Conservation (phyloP, 2,329 filamentous ascomycete genomes). For the Apiospora koreana region DNA sequence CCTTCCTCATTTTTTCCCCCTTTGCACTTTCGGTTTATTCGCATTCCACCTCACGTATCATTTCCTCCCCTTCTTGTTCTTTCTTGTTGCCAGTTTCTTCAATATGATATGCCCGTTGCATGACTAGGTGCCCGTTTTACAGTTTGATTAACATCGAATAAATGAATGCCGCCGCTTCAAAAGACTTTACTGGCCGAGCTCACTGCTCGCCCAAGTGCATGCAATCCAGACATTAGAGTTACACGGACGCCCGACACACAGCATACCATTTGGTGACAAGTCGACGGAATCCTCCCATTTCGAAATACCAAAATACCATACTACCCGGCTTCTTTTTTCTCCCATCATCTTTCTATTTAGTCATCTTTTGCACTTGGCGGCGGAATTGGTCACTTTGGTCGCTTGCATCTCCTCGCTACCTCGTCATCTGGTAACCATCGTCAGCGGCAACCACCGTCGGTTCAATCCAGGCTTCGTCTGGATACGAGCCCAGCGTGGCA, state of each 20-base stretch:
- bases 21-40: not conserved
- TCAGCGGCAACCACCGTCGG: not conserved
- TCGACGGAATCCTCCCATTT: not conserved
- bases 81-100: not conserved
- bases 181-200: constrained; percentile 1
- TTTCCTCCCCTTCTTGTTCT: not conserved
- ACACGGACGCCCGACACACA: constrained; percentile 1
- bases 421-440: not conserved
- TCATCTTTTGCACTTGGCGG: not conserved
- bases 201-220: constrained; percentile 5
- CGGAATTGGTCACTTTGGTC: not conserved
- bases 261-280: not conserved
- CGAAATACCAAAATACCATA: not conserved
- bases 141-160: not conserved
- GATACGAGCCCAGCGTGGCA: not conserved
- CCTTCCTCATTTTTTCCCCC: not conserved
- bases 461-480: not conserved
- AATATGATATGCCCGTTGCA: not conserved
- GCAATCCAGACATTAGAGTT: not conserved
- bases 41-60: not conserved
- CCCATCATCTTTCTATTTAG: not conserved
- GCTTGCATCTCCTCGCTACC: not conserved
- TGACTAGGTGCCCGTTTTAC: not conserved
- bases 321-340: not conserved
- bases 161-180: not conserved